A percentile compares a stretch with the other conserved stretches of the same genome.
Conservation (phyloP, 805 yeast genomes). For the Kazachstania viticola region DNA sequence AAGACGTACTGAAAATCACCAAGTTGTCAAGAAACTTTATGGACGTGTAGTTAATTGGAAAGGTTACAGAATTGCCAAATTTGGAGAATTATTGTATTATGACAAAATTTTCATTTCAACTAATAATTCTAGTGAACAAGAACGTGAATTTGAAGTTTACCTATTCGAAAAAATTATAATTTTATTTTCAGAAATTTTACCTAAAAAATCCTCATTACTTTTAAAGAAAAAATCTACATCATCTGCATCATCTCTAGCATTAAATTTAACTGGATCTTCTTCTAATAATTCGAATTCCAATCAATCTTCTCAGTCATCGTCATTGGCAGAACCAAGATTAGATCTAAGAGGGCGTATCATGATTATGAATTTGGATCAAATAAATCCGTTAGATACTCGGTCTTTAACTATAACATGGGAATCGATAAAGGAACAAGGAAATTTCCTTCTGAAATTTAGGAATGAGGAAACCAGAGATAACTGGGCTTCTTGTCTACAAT, state of each 20-base stretch:
- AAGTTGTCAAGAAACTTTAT: conserved; percentile 51
- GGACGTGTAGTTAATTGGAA: conserved; percentile 85
- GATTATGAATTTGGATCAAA: conserved; percentile 50
- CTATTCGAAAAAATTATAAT: conserved; percentile 65
- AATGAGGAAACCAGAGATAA: conserved; percentile 74
- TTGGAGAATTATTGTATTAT: conserved; percentile 75
- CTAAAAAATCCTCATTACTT: conserved; percentile 37
- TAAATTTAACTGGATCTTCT: conserved; percentile 6
- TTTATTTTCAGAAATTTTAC: conserved; percentile 48
- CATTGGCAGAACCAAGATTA: conserved; percentile 27
- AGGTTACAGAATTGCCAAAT: conserved; percentile 65
- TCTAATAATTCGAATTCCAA: conserved; percentile 1
- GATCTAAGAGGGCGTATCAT: conserved; percentile 77
- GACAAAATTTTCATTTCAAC: conserved; percentile 46
- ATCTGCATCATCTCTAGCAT: conserved; percentile 8
- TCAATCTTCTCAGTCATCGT: conserved; percentile 4
- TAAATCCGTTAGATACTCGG: conserved; percentile 38
- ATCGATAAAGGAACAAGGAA: conserved; percentile 80
- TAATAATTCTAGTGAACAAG: conserved; percentile 44
- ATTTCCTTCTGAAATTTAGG: conserved; percentile 69
- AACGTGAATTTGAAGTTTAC: conserved; percentile 81
- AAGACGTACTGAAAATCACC: conserved; percentile 78
- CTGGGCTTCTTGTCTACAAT: conserved; percentile 63
- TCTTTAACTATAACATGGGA: conserved; percentile 63
- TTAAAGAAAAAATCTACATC: conserved; percentile 30